Conservation (phyloP, 2,329 filamentous ascomycete genomes). For the Capronia americana region DNA sequence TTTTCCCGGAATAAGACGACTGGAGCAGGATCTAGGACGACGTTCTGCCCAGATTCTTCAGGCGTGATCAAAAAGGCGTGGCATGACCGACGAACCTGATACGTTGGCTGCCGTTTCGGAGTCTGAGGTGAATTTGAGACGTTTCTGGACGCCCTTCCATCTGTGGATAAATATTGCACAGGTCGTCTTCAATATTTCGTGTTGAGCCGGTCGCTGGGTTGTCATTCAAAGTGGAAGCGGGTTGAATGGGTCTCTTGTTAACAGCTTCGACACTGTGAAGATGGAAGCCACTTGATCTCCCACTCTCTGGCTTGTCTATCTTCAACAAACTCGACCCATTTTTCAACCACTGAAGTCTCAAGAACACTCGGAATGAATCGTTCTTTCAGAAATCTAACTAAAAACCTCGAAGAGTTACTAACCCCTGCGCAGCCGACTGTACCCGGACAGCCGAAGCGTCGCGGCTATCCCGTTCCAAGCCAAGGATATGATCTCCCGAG, state of each 20-base stretch:
- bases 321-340: background rate
- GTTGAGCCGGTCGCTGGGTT: background rate
- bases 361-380: background rate
- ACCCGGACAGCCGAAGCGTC: constrained; percentile 1
- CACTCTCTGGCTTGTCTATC: background rate
- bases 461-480: background rate
- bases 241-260: background rate
- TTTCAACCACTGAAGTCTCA: background rate
- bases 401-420: background rate
- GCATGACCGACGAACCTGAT: background rate
- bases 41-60: constrained; percentile 9
- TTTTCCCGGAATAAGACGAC: constrained; percentile 2
- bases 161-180: too few relatives aligned
- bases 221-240: background rate
- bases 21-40: constrained; percentile 7
- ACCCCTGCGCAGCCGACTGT: background rate
- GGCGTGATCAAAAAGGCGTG: background rate
- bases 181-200: background rate
- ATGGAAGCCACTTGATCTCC: background rate
- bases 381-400: background rate
- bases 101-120: too few relatives aligned
- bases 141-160: too few relatives aligned
- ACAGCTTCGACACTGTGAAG: background rate
- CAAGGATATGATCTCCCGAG: background rate
- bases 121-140: too few relatives aligned